Evolutionary conservation across 108 stramenopile species (phyloP).

Genomic region (Nannochloropsis gaditana): DNA sequence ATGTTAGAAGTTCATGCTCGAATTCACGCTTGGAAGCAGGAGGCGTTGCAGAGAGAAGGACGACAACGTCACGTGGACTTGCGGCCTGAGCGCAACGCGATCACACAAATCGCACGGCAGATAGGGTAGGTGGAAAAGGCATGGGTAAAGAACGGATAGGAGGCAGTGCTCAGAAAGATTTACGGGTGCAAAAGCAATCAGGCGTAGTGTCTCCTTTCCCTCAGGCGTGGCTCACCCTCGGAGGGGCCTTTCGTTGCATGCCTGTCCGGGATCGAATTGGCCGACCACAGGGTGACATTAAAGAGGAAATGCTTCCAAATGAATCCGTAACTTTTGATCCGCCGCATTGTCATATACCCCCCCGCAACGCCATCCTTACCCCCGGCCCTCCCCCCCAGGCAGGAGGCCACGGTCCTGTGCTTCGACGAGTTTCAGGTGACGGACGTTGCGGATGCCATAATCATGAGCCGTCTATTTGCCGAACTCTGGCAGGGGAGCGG

Average conservation of each 20-base stretch:
- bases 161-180: background rate
- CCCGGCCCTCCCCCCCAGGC: background rate
- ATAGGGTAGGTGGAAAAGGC: background rate
- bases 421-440: slow-evolving; percentile 97
- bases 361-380: slow-evolving; percentile 29
- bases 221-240: too few species aligned
- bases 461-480: slow-evolving; percentile 68
- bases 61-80: background rate
- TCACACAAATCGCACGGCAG: background rate
- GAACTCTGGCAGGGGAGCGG: slow-evolving; percentile 60
- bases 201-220: too few species aligned
- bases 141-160: background rate
- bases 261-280: background rate
- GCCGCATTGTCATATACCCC: too few species aligned
- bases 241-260: too few species aligned
- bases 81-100: background rate
- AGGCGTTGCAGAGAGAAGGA: slow-evolving; percentile 45
- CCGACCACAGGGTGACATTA: background rate
- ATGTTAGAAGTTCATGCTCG: slow-evolving; percentile 71
- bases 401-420: slow-evolving; percentile 68
- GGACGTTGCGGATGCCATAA: slow-evolving; percentile 90
- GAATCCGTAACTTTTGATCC: too few species aligned
- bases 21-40: slow-evolving; percentile 70
- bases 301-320: background rate
- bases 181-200: too few species aligned